A percentile compares a stretch with the other conserved stretches of the same genome.
Conservation (phyloP, 129 eudicot species). For the Pseudognaphalium luteoalbum region DNA sequence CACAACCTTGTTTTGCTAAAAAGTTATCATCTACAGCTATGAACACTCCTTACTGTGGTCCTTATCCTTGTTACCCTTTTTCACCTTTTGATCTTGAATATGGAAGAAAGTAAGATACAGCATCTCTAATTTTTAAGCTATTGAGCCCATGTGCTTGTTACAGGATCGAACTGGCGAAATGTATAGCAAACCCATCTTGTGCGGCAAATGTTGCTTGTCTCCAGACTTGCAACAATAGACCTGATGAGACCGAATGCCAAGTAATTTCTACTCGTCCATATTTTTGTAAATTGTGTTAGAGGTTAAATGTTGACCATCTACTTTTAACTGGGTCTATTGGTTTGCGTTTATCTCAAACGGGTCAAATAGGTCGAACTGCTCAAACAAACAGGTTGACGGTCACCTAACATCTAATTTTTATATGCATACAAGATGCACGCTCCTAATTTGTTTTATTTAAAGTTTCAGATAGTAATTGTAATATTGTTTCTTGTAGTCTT, state of each 20-base stretch:
- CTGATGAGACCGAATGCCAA: constrained; percentile 97
- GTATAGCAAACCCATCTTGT: constrained; percentile 92
- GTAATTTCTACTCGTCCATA: constrained; percentile 26
- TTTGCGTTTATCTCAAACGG: not conserved
- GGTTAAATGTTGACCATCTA: not conserved
- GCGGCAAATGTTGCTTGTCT: constrained; percentile 97
- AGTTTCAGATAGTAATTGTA: not conserved
- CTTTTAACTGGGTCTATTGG: not conserved
- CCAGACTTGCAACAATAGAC: constrained; percentile 91
- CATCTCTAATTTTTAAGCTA: not conserved
- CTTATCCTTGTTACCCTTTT: not conserved
- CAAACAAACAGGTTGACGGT: not conserved
- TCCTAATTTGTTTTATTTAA: not conserved
- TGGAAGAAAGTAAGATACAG: not conserved
- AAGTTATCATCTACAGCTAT: not conserved
- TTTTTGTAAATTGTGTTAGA: not conserved
- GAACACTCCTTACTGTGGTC: not conserved
- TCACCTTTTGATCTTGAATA: not conserved
- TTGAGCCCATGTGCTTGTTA: constrained; percentile 11
- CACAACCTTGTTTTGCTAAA: not conserved
- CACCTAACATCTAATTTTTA: not conserved
- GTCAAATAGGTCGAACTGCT: not conserved
- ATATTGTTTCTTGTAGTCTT: not conserved
- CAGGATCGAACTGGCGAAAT: constrained; percentile 92
- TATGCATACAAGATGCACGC: not conserved